A percentile compares a stretch with the other conserved stretches of the same genome.
These are phyloP conservation scores for Gloeopeniophorella convolvens DNA, from an alignment of 768 basidiomycete species.

Conservation along the genomic window DNA sequence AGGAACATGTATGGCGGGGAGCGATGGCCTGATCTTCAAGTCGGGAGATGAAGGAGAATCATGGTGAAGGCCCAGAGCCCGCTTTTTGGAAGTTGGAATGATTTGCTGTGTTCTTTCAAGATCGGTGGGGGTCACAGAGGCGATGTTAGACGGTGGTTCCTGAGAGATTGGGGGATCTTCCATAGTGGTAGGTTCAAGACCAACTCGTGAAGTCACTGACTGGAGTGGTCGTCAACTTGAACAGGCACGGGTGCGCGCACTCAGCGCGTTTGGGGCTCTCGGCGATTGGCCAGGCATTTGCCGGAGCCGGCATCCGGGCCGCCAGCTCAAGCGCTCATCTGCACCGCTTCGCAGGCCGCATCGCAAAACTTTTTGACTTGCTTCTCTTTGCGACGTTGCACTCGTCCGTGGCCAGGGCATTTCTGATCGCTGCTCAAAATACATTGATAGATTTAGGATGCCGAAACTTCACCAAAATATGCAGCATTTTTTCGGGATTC, in stretches of 20 bases:
- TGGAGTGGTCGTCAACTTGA: background rate
- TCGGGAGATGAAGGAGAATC: constrained; percentile 23
- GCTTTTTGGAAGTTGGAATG: background rate
- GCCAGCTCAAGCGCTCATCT: background rate
- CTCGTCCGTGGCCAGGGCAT: too few relatives aligned
- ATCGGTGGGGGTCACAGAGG: background rate
- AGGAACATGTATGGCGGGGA: background rate
- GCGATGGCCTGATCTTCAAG: constrained; percentile 15
- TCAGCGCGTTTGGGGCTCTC: too few relatives aligned
- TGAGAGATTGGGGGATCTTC: too few relatives aligned
- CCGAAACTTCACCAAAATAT: too few relatives aligned
- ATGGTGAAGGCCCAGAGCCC: constrained; percentile 2
- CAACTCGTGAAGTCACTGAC: too few relatives aligned
- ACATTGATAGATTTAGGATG: too few relatives aligned
- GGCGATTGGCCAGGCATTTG: too few relatives aligned
- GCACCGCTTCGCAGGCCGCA: background rate
- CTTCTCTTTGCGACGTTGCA: background rate
- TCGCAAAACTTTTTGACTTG: background rate
- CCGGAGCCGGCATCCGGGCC: constrained; percentile 1
- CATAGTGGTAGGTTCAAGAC: too few relatives aligned
- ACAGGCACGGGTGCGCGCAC: background rate
- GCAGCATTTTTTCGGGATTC: too few relatives aligned
- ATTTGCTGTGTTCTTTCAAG: background rate
- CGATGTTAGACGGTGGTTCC: too few relatives aligned
- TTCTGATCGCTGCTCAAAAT: too few relatives aligned